Evolutionary conservation across 768 basidiomycete genomes (phyloP).

Genomic region (Clavaria fumosa): DNA sequence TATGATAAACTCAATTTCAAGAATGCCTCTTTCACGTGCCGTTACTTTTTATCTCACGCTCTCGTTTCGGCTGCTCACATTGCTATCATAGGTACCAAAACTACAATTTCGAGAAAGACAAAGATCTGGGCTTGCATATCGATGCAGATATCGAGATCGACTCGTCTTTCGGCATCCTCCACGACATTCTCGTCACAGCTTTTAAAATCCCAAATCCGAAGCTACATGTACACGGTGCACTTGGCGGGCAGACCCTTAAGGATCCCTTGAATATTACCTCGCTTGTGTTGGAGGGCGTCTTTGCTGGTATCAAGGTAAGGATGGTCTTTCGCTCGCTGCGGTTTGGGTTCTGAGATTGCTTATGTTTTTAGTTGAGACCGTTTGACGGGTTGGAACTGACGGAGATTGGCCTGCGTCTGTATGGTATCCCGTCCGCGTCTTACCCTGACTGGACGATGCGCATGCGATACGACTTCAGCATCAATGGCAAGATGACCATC

Average conservation of each 20-base stretch:
- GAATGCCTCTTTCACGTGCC: too few relatives aligned
- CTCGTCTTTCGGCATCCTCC: conserved; percentile 1
- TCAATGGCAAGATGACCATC: conserved; percentile 1
- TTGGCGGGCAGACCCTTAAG: not conserved
- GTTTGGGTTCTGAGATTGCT: not conserved
- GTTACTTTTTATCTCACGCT: too few relatives aligned
- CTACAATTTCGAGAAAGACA: too few relatives aligned
- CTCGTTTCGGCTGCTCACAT: too few relatives aligned
- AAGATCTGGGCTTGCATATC: too few relatives aligned
- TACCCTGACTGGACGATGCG: not conserved
- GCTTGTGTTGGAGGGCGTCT: not conserved
- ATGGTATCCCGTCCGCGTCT: not conserved
- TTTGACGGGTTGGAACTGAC: conserved; percentile 1
- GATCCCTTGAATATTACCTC: not conserved
- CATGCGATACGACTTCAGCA: not conserved
- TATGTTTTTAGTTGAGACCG: not conserved
- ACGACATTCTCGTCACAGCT: not conserved
- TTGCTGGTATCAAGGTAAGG: not conserved
- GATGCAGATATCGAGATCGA: conserved; percentile 3
- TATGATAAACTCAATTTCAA: too few relatives aligned
- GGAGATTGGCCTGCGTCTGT: not conserved
- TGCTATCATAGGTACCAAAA: too few relatives aligned
- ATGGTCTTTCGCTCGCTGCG: not conserved
- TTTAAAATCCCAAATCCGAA: conserved; percentile 1
- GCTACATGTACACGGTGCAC: conserved; percentile 1